Conservation (phyloP, 345 rosid species). For the Salix arbutifolia region DNA sequence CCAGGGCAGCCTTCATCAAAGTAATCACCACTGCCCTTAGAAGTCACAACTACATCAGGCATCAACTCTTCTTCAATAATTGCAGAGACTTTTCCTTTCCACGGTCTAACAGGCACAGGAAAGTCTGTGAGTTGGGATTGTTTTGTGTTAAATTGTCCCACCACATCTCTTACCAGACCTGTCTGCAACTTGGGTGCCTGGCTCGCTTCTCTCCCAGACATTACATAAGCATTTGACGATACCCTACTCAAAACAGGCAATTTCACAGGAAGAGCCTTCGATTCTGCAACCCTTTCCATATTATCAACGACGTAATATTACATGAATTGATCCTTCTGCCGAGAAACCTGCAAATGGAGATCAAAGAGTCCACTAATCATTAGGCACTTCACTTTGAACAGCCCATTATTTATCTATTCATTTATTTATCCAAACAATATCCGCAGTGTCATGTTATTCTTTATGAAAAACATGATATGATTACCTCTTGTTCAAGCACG, state of each 20-base stretch:
- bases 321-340: slow-evolving; percentile 30
- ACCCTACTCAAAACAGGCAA: slow-evolving; percentile 40
- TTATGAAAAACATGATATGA: too few species aligned
- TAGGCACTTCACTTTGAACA: slow-evolving; percentile 1
- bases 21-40: slow-evolving; percentile 47
- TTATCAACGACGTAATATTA: slow-evolving; percentile 25
- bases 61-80: slow-evolving; percentile 43
- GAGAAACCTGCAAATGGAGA: slow-evolving; percentile 33
- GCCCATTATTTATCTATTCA: not conserved
- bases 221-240: slow-evolving; percentile 27
- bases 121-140: slow-evolving; percentile 31
- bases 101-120: slow-evolving; percentile 37
- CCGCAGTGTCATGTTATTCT: not conserved
- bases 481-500: not conserved
- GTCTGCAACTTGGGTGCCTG: slow-evolving; percentile 40
- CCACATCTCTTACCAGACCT: slow-evolving; percentile 45
- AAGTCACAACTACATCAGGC: slow-evolving; percentile 32
- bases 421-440: not conserved
- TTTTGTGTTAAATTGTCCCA: slow-evolving; percentile 27
- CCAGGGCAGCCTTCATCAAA: slow-evolving; percentile 64
- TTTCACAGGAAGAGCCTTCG: slow-evolving; percentile 50
- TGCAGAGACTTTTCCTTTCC: slow-evolving; percentile 58
- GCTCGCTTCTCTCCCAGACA: slow-evolving; percentile 26
- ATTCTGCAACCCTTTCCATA: slow-evolving; percentile 67
- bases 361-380: slow-evolving; percentile 4